Evolutionary conservation across 208 protist genomes (phyloP).

Genomic region (Sergeia podlipaevii): DNA sequence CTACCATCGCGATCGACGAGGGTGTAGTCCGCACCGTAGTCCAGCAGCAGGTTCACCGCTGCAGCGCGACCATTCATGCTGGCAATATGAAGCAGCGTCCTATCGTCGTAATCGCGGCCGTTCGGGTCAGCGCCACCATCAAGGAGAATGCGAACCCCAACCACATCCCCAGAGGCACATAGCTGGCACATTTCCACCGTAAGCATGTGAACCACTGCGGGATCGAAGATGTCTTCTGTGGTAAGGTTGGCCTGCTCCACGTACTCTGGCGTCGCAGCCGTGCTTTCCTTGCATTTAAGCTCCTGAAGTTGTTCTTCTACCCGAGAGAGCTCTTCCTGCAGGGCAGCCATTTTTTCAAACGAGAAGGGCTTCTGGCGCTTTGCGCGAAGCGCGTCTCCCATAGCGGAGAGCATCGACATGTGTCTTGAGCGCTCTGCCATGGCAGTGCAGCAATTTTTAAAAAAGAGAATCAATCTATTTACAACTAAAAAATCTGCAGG

Average conservation of each 20-base stretch:
- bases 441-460: neutral
- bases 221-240: conserved; percentile 37
- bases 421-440: conserved; percentile 5
- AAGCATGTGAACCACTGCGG: conserved; percentile 63
- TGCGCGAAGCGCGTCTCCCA: no score
- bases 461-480: no score
- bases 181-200: conserved; percentile 79
- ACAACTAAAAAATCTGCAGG: no score
- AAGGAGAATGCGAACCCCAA: conserved; percentile 64
- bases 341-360: conserved; percentile 66
- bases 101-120: conserved; percentile 74
- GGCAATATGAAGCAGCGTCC: conserved; percentile 81
- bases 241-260: conserved; percentile 13
- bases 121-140: conserved; percentile 72
- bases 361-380: conserved; percentile 42
- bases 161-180: conserved; percentile 53
- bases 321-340: conserved; percentile 69
- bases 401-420: neutral
- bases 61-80: conserved; percentile 42
- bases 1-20: conserved; percentile 58
- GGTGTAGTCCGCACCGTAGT: conserved; percentile 54
- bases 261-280: neutral
- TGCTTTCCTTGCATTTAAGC: conserved; percentile 5
- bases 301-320: conserved; percentile 56
- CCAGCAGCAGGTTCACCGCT: conserved; percentile 59